Base-by-base conservation (phyloP, 2,329 filamentous ascomycete genomes). In the Conoideocrella luteorostrata region DNA sequence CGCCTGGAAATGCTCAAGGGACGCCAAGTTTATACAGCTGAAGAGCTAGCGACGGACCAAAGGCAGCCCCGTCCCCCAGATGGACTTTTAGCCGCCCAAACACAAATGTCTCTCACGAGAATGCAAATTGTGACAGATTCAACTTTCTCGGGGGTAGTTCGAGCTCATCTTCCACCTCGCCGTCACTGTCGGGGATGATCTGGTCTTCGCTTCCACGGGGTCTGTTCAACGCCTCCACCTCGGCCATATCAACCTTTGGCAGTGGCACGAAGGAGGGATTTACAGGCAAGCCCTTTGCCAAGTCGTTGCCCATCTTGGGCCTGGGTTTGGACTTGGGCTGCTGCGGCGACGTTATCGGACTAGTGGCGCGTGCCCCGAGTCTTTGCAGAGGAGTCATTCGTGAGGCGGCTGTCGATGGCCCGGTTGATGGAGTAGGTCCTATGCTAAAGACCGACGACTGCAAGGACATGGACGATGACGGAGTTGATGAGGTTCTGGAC, bases 181-280 rank as follows among this genome's bases (percentile, higher is more conserved):
- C 70, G 46, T 74, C 72, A 47, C 74, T 77, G 55, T 74, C 74
- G 21, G 71, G 70, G 12, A 74, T 59, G 48, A 80, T 70, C 43
- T 76, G 67, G 45, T 81, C 77, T 54, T 81, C 77, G 52, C 77
- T 80, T 12, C 77, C 77, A 39, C 56, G 57, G 13, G 63, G 47
- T 41, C 53, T 56, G 51, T 77, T 74, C 33, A 79, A 56, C 2
- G 72, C 70, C 51, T 72, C 72, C 4, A 79, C 65, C 51, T 80
- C 76, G 7, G 63, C 63, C 21, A 77, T 47, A 49, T 78, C 72
- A 3, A 75, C 74, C 45, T 68, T 73, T 1, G 77, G 76, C 7
- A 80, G 60, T 0, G 76, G 74, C 5, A 80, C 66, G 51, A 75
- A 75, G 0, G 74, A 65, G 3, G 77, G 72, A 48, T 80, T 76